A percentile compares a stretch with the other conserved stretches of the same genome.
These are phyloP conservation scores for Suhomyces tanzawaensis DNA, from an alignment of 805 yeast species.

Conservation along the genomic window DNA sequence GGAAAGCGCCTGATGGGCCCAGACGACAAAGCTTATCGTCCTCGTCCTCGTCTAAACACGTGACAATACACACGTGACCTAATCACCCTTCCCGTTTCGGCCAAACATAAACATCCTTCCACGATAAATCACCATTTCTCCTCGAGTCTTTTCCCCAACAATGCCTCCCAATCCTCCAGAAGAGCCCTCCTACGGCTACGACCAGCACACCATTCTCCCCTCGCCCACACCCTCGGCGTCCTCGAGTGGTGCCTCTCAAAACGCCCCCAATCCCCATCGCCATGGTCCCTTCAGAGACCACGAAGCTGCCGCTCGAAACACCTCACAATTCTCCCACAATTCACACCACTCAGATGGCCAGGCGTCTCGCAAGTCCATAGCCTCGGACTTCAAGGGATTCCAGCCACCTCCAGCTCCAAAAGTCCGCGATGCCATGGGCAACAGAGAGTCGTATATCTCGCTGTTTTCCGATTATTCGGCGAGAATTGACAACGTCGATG, in stretches of 20 bases:
- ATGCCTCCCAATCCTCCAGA: not conserved
- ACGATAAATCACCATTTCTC: too few relatives aligned
- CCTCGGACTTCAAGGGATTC: constrained; percentile 8
- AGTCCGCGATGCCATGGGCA: constrained; percentile 1
- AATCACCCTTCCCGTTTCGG: too few relatives aligned
- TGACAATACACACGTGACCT: too few relatives aligned
- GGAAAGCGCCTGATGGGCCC: too few relatives aligned
- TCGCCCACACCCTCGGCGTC: not conserved
- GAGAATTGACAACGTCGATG: constrained; percentile 22
- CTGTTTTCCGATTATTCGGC: constrained; percentile 19
- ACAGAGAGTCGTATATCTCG: constrained; percentile 15
- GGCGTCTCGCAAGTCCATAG: not conserved
- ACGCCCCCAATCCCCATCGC: not conserved
- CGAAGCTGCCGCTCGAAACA: not conserved
- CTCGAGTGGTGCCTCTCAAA: not conserved
- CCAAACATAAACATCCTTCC: too few relatives aligned
- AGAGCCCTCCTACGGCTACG: too few relatives aligned
- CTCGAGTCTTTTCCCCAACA: not conserved
- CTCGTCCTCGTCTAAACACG: too few relatives aligned
- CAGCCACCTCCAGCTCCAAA: constrained; percentile 10
- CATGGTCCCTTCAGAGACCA: not conserved
- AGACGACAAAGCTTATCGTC: too few relatives aligned
- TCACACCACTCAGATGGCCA: not conserved
- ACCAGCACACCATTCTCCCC: too few relatives aligned
- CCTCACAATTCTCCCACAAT: not conserved